Conservation (phyloP, 1,284 basidiomycete species). For the Mrakiaceae sp. region DNA sequence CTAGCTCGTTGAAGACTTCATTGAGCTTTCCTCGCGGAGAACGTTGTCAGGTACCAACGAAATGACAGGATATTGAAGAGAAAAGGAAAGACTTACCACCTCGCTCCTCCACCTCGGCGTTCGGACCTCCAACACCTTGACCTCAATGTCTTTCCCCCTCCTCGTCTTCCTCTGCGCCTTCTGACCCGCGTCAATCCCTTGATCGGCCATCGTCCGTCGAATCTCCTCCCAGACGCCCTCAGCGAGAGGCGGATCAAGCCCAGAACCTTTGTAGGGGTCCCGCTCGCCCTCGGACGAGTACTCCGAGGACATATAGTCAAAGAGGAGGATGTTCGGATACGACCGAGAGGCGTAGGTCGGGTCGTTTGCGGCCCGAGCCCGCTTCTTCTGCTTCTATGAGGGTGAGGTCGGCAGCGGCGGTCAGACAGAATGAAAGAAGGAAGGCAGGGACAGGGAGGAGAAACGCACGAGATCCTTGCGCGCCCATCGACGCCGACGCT, state of each 20-base stretch:
- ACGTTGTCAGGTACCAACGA: not conserved
- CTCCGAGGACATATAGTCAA: slow-evolving; percentile 36
- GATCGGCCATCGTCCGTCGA: not conserved
- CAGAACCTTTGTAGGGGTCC: slow-evolving; percentile 13
- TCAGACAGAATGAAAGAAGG: not conserved
- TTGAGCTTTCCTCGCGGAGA: slow-evolving; percentile 22
- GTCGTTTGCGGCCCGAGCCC: slow-evolving; percentile 24
- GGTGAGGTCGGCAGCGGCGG: not conserved
- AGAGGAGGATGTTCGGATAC: slow-evolving; percentile 25
- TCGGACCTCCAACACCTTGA: slow-evolving; percentile 61
- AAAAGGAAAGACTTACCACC: slow-evolving; percentile 21
- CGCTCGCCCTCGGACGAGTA: slow-evolving; percentile 32
- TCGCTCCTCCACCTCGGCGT: slow-evolving; percentile 31
- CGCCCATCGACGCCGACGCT: slow-evolving; percentile 33
- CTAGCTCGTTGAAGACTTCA: slow-evolving; percentile 26
- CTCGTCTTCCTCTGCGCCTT: slow-evolving; percentile 46
- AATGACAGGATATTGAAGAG: not conserved
- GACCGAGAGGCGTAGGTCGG: slow-evolving; percentile 20
- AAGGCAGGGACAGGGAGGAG: not conserved
- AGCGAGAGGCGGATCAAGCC: slow-evolving; percentile 9
- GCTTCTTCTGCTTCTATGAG: slow-evolving; percentile 32
- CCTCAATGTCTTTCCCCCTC: slow-evolving; percentile 54
- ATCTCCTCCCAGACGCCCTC: slow-evolving; percentile 11
- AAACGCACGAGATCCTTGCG: slow-evolving; percentile 32
- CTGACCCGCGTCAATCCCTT: slow-evolving; percentile 2